phyloP scores from a whole-genome alignment of 2,329 filamentous ascomycete species.

The Exophiala aquamarina region DNA sequence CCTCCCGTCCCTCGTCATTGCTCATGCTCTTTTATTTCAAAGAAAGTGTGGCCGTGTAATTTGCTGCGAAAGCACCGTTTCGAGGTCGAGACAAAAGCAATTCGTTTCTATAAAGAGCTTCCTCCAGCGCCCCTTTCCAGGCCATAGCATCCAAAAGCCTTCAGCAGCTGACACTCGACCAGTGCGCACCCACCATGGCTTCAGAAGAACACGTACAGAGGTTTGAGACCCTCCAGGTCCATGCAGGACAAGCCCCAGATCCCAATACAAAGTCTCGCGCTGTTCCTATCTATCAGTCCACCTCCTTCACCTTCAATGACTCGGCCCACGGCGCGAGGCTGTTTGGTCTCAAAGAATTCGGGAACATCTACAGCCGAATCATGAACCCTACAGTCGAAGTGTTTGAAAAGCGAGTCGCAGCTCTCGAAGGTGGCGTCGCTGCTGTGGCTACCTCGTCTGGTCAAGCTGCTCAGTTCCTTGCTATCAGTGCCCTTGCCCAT shows the following conservation, averaged over 20 bases:
- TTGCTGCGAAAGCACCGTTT: no score
- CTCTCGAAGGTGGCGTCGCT: conserved; percentile 71
- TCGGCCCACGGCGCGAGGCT: conserved; percentile 92
- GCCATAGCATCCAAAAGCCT: neutral
- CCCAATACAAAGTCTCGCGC: conserved; percentile 80
- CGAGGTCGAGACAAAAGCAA: no score
- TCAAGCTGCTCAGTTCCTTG: conserved; percentile 84
- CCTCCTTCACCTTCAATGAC: conserved; percentile 93
- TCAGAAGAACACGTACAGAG: conserved; percentile 43
- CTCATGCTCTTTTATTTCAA: no score
- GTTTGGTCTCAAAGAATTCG: conserved; percentile 94
- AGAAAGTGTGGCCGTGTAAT: no score
- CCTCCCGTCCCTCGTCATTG: no score
- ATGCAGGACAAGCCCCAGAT: conserved; percentile 81
- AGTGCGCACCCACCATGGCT: conserved; percentile 34
- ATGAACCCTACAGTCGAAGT: conserved; percentile 96
- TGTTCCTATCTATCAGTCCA: conserved; percentile 93
- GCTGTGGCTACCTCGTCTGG: conserved; percentile 66
- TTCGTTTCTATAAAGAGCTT: no score
- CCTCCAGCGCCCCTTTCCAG: neutral
- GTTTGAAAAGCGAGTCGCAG: conserved; percentile 69
- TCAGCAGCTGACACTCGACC: no score
- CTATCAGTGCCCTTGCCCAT: conserved; percentile 73
- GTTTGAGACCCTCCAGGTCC: conserved; percentile 84
- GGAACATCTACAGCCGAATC: conserved; percentile 97